These are phyloP conservation scores for Globisporangium paroecandrum DNA, from an alignment of 352 stramenopile species.

Conservation along the genomic window DNA sequence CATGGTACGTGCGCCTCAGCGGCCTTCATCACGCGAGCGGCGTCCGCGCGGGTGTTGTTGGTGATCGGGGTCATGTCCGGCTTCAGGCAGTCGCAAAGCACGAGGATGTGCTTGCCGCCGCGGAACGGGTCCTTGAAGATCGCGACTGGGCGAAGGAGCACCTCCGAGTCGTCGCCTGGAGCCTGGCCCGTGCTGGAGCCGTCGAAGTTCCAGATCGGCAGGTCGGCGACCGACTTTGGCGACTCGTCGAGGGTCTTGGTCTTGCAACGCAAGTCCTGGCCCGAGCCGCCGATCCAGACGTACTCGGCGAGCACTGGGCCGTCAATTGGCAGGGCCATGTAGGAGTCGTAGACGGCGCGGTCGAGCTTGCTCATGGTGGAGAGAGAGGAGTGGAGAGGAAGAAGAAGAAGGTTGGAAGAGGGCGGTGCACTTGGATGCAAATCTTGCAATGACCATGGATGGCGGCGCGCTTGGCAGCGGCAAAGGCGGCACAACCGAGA, in stretches of 20 bases:
- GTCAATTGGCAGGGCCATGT: conserved; percentile 64
- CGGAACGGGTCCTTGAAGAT: conserved; percentile 98
- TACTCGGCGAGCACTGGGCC: conserved; percentile 88
- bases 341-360: conserved; percentile 73
- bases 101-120: conserved; percentile 93
- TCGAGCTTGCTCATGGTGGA: conserved; percentile 77
- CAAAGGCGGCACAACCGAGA: no score
- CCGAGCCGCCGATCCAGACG: conserved; percentile 93
- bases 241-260: conserved; percentile 87
- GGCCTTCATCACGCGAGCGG: conserved; percentile 66
- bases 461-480: no score
- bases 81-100: conserved; percentile 97
- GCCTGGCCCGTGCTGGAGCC: conserved; percentile 95
- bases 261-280: conserved; percentile 92
- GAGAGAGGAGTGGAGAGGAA: background rate
- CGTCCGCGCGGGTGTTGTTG: conserved; percentile 90
- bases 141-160: conserved; percentile 89
- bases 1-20: conserved; percentile 66
- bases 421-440: conserved; percentile 8
- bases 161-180: conserved; percentile 96
- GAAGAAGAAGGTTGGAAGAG: background rate
- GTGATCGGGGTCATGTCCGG: conserved; percentile 89
- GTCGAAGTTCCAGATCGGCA: conserved; percentile 98
- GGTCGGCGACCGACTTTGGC: conserved; percentile 64
- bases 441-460: conserved; percentile 6